Evolutionary conservation across 176 grass and related monocot species (phyloP), one percentile per base, ranked within the genome.

Genomic region (Pontederia crassipes): DNA sequence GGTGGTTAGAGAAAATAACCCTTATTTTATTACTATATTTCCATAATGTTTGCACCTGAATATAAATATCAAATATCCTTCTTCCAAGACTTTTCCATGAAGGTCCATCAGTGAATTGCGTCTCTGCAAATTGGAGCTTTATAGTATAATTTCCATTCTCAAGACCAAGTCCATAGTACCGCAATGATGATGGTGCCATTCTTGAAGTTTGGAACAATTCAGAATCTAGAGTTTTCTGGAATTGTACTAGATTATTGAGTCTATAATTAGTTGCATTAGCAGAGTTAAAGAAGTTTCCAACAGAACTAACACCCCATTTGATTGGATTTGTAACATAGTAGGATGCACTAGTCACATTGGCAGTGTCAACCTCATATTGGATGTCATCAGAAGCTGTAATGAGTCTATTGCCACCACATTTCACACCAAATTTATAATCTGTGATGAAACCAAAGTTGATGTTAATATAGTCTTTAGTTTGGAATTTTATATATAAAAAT

Each of bases 61-160:
- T 78, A 66, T 83, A 83, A 24, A 83, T 74, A 52, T 83, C 74
- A 69, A 83, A 83, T 53, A 83, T 57, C 4, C 69, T 83, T 57
- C 80, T 68, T 18, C 74, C 80, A 9, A 58, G 45, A 73, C 64
- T 78, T 62, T 74, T 20, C 57, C 51, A 83, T 58, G 18, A 26
- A 32, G 62, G 74, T 17, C 61, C 50, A 18, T 83, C 12, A 9
- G 51, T 74, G 57, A 69, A 58, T 8, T 8, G 18, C 4, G 47
- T 74, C 45, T 83, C 80, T 17, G 69, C 62, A 28, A 83, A 83
- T 63, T 83, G 69, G 20, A 83, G 64, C 11, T 45, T 63, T 52
- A 83, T 17, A 1, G 55, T 73, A 55, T 83, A 83, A 40, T 83
- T 83, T 78, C 80, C 80, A 73, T 83, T 83, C 59, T 83, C 3